These are phyloP conservation scores for Phytophthora colocasiae DNA, from an alignment of 352 stramenopile genomes.

Conservation along the genomic window DNA sequence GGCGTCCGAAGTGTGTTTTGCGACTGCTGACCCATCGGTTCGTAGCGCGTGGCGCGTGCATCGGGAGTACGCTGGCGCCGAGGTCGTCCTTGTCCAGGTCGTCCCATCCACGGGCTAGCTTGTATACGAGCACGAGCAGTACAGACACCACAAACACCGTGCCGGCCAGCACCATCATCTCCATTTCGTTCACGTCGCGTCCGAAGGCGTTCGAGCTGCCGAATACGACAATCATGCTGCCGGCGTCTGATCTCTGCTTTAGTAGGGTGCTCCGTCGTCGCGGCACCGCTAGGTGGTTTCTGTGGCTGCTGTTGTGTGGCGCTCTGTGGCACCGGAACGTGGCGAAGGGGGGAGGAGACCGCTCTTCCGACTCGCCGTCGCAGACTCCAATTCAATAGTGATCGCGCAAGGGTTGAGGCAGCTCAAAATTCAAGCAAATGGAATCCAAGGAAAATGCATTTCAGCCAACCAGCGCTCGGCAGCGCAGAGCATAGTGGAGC, in stretches of 20 bases:
- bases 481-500: slow-evolving; percentile 8
- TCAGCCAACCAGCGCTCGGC: slow-evolving; percentile 20
- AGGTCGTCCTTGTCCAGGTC: slow-evolving; percentile 56
- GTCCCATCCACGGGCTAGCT: slow-evolving; percentile 75
- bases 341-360: neutral
- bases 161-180: slow-evolving; percentile 71
- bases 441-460: slow-evolving; percentile 5
- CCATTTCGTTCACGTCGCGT: slow-evolving; percentile 69
- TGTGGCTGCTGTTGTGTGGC: neutral
- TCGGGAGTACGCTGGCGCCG: slow-evolving; percentile 46
- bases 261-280: slow-evolving; percentile 19
- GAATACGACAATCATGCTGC: slow-evolving; percentile 73
- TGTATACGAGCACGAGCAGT: slow-evolving; percentile 79
- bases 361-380: slow-evolving; percentile 11
- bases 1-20: slow-evolving; percentile 68
- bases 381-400: slow-evolving; percentile 33
- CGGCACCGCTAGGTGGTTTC: slow-evolving; percentile 2
- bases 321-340: slow-evolving; percentile 13
- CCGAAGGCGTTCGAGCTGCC: slow-evolving; percentile 79
- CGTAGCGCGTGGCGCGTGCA: slow-evolving; percentile 55
- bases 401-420: slow-evolving; percentile 3
- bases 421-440: slow-evolving; percentile 23
- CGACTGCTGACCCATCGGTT: slow-evolving; percentile 69
- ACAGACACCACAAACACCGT: slow-evolving; percentile 81
- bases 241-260: slow-evolving; percentile 5